These are phyloP conservation scores for Prosopis cineraria DNA, from an alignment of 306 rosid species.

Conservation along the genomic window DNA sequence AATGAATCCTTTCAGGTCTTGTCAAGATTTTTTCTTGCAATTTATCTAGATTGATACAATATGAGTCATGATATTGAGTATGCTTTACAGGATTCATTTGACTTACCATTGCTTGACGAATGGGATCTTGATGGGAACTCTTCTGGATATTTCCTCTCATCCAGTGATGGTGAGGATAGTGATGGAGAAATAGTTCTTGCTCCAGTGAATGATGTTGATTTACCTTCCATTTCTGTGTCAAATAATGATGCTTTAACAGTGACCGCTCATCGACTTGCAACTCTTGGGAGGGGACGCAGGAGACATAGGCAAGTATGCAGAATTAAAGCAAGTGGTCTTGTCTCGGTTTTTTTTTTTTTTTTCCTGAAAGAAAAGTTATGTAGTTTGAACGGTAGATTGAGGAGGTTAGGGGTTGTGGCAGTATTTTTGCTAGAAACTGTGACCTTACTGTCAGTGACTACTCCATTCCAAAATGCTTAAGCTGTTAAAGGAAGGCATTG, in stretches of 20 bases:
- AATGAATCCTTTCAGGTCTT: conserved; percentile 11
- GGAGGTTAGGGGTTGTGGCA: not conserved
- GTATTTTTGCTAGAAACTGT: conserved; percentile 10
- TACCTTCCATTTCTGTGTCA: conserved; percentile 62
- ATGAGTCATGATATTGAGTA: not conserved
- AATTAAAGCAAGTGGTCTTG: conserved; percentile 19
- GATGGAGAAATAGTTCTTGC: conserved; percentile 61
- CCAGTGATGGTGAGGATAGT: conserved; percentile 79
- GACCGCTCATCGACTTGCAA: conserved; percentile 72
- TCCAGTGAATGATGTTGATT: conserved; percentile 67
- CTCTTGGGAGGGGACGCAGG: conserved; percentile 61
- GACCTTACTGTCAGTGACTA: not conserved
- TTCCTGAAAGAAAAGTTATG: conserved; percentile 10
- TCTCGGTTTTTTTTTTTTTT: not conserved
- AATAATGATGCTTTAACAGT: conserved; percentile 61
- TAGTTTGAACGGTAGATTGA: conserved; percentile 6
- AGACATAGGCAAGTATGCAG: conserved; percentile 67
- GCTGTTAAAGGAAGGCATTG: not conserved
- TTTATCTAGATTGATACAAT: conserved; percentile 11
- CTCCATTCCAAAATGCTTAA: not conserved
- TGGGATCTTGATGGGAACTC: conserved; percentile 53
- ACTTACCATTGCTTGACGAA: conserved; percentile 55
- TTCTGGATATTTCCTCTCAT: conserved; percentile 45
- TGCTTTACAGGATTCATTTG: conserved; percentile 62
- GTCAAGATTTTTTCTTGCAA: not conserved